Evolutionary conservation across 2,329 filamentous ascomycete species (phyloP).

Genomic region (Colletotrichum simmondsii): DNA sequence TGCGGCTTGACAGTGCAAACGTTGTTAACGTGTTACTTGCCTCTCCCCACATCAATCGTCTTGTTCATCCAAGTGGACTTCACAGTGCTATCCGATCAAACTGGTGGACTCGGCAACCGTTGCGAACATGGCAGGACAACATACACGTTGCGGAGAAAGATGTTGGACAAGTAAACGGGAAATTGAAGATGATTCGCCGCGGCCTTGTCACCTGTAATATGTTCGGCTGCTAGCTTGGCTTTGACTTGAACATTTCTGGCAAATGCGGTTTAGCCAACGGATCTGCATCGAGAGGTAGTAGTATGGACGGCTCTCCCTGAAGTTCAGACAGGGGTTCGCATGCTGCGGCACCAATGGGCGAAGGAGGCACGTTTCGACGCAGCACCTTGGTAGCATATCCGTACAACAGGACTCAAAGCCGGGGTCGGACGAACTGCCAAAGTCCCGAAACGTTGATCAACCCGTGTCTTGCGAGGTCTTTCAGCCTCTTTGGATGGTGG

Average conservation of each 20-base stretch:
- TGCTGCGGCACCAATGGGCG: slow-evolving; percentile 1
- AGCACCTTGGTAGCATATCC: not conserved
- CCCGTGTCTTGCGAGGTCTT: not conserved
- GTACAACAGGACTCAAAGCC: not conserved
- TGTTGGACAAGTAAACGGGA: not conserved
- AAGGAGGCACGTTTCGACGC: not conserved
- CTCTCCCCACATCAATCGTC: not conserved
- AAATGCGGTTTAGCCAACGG: not conserved
- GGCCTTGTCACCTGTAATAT: not conserved
- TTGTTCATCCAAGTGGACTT: not conserved
- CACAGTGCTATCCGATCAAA: too few species aligned
- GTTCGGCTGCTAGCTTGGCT: not conserved
- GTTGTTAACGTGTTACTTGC: too few species aligned
- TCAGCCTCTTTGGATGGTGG: not conserved
- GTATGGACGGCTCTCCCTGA: slow-evolving; percentile 1
- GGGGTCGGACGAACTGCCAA: slow-evolving; percentile 30
- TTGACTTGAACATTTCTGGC: not conserved
- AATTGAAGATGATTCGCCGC: not conserved
- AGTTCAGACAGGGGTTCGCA: slow-evolving; percentile 22
- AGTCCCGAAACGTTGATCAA: slow-evolving; percentile 5
- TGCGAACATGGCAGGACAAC: not conserved
- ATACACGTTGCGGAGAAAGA: not conserved
- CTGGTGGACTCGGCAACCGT: not conserved
- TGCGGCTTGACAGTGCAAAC: not conserved
- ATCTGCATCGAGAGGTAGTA: not conserved